Conservation (phyloP, 306 rosid species). For the Ormosia emarginata region DNA sequence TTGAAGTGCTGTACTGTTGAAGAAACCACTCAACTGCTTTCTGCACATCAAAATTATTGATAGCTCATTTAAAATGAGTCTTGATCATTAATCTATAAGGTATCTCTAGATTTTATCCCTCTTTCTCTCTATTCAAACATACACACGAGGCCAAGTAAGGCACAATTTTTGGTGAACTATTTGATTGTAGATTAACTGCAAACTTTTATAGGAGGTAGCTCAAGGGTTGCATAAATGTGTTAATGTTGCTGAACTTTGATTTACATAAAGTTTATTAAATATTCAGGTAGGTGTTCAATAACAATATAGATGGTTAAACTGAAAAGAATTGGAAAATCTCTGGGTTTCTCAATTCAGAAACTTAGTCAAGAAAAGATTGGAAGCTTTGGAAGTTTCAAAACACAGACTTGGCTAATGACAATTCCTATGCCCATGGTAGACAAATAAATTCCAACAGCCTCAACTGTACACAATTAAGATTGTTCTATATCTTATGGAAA, state of each 20-base stretch:
- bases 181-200: not conserved
- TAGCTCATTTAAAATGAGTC: constrained; percentile 23
- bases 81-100: constrained; percentile 17
- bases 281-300: constrained; percentile 7
- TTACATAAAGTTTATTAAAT: not conserved
- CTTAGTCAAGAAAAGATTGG: not conserved
- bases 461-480: constrained; percentile 3
- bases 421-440: not conserved
- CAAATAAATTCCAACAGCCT: not conserved
- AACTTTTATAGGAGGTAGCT: not conserved
- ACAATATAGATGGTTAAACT: not conserved
- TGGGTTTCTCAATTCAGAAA: constrained; percentile 11
- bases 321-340: constrained; percentile 3
- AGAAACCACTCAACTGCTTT: constrained; percentile 61
- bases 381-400: constrained; percentile 15
- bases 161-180: not conserved
- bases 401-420: not conserved
- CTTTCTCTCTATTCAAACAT: not conserved
- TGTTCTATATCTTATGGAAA: not conserved
- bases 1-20: constrained; percentile 57
- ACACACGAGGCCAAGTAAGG: not conserved
- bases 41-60: constrained; percentile 50
- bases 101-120: constrained; percentile 5
- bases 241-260: not conserved
- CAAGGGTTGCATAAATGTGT: not conserved